Base-by-base conservation (phyloP, 257 asterid genomes). In the Euphrasia confusa region DNA sequence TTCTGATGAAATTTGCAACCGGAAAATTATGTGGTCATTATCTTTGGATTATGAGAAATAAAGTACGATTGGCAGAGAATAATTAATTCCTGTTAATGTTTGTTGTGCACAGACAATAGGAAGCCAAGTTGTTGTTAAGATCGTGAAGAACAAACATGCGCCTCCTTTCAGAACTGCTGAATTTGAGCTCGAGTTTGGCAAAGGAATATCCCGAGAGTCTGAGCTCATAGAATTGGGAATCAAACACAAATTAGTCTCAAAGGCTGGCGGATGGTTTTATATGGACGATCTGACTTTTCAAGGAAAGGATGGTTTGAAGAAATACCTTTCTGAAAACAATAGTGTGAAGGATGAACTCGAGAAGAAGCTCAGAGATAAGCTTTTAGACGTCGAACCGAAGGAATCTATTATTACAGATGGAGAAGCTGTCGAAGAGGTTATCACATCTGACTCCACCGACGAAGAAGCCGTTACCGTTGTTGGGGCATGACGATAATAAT, bases 101-200 rank as follows among this genome's bases (percentile, higher is more conserved):
- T 59, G 33, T 27, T 12, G 40, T 61, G 76, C 82, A 37, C 42
- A 88, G 98, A 68, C 85, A n/a, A 48, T 80, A 60, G 98, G 95
- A 70, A 91, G 86, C 81, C 88, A 80, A 81, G 89, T 91, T 27
- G n/a, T 65, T 1, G 96, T 88, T 66, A 91, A 91, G 88, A 86
- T 91, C 48, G 92, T 91, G 49, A 91, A 91, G 80, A 91, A 88
- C 82, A 91, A 91, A 75, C 98, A 85, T 26, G 96, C 98, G 1
- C 94, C 96, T 74, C 98, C 98, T 18, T 88, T 88, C 61, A 84
- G 73, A 80, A 83, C 79, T 5, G 95, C 84, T 3, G 82, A 82
- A 65, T 88, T 88, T 53, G 98, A 91, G 80, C 85, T 91, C 3
- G 90, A 82, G 75, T 91, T 88, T 73, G 98, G 96, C 12, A 88